Conservation (phyloP, 208 protist genomes). For the Leishmania turanica region DNA sequence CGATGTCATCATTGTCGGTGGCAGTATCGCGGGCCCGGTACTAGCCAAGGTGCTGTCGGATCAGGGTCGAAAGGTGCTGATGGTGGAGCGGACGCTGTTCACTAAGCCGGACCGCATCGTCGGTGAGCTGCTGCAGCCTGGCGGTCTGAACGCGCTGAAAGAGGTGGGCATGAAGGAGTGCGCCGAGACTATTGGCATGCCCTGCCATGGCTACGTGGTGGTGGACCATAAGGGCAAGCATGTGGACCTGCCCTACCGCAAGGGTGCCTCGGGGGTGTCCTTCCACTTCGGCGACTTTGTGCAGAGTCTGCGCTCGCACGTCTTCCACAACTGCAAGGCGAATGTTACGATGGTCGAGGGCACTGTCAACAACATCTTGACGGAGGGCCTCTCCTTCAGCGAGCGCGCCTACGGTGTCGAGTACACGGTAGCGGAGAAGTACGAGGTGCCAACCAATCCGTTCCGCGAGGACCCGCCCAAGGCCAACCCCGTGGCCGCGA, state of each 20-base stretch:
- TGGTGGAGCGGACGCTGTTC: slow-evolving; percentile 92
- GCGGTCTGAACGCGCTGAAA: slow-evolving; percentile 84
- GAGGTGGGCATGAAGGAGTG: slow-evolving; percentile 91
- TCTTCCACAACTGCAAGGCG: slow-evolving; percentile 64
- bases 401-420: slow-evolving; percentile 85
- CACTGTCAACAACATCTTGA: slow-evolving; percentile 75
- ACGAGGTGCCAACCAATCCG: slow-evolving; percentile 51
- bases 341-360: slow-evolving; percentile 88
- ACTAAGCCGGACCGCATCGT: slow-evolving; percentile 94
- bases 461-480: slow-evolving; percentile 58
- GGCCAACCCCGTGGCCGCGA: slow-evolving; percentile 23
- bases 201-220: slow-evolving; percentile 90
- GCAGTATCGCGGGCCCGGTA: slow-evolving; percentile 91
- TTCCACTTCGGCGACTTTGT: slow-evolving; percentile 96
- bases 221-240: slow-evolving; percentile 62
- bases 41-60: slow-evolving; percentile 86
- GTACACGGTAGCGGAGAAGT: slow-evolving; percentile 61
- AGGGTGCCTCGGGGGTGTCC: slow-evolving; percentile 54
- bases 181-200: slow-evolving; percentile 80
- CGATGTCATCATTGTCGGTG: slow-evolving; percentile 93
- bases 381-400: slow-evolving; percentile 46
- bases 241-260: slow-evolving; percentile 80
- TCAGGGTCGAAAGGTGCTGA: slow-evolving; percentile 84
- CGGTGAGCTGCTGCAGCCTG: slow-evolving; percentile 96
- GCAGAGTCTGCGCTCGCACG: slow-evolving; percentile 79